A percentile compares a stretch with the other conserved stretches of the same genome.
These are phyloP conservation scores for Mycena polygramma DNA, from an alignment of 768 basidiomycete species.

Conservation along the genomic window DNA sequence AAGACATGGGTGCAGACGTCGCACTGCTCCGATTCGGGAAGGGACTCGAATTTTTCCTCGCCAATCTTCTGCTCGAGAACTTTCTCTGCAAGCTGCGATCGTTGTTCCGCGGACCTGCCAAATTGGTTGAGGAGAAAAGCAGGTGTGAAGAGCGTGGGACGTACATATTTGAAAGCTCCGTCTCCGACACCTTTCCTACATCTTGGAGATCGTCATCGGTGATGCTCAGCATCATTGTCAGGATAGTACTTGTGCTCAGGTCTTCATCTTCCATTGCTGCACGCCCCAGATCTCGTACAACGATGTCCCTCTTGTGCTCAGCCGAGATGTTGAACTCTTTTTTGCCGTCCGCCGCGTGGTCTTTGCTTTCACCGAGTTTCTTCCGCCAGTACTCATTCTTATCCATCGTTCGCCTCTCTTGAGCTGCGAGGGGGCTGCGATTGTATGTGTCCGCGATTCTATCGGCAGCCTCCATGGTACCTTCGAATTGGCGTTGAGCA, in stretches of 20 bases:
- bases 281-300: slow-evolving; percentile 15
- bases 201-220: slow-evolving; percentile 7
- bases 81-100: not conserved
- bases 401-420: slow-evolving; percentile 4
- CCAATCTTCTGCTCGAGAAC: not conserved
- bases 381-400: slow-evolving; percentile 25
- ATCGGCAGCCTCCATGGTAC: not conserved
- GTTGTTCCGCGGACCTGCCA: too few relatives aligned
- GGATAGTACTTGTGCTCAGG: not conserved
- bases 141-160: not conserved
- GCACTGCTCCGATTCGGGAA: not conserved
- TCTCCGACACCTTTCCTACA: not conserved
- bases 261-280: slow-evolving; percentile 13
- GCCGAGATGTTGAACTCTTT: slow-evolving; percentile 24
- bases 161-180: not conserved
- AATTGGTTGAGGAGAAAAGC: too few relatives aligned
- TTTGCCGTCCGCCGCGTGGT: slow-evolving; percentile 32
- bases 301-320: slow-evolving; percentile 22
- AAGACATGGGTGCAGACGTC: slow-evolving; percentile 37
- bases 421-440: slow-evolving; percentile 12
- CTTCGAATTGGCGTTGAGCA: slow-evolving; percentile 12
- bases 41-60: not conserved
- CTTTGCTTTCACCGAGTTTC: slow-evolving; percentile 22
- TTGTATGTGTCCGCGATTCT: slow-evolving; percentile 18
- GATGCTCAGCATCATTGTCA: not conserved